Conservation (phyloP, 345 rosid genomes). For the Adansonia digitata region DNA sequence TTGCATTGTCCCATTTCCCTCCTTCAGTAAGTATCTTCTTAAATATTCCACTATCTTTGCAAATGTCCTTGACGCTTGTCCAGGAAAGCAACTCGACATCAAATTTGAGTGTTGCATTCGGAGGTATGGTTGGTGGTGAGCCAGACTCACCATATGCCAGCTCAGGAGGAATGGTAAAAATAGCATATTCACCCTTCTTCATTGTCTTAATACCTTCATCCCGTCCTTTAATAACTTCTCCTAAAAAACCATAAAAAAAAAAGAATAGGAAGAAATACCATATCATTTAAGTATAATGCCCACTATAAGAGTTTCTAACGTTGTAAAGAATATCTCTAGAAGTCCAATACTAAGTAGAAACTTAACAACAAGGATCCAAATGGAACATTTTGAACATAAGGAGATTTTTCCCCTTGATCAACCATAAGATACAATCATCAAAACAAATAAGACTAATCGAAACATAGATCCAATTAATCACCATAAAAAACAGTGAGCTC, state of each 20-base stretch:
- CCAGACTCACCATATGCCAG: slow-evolving; percentile 84
- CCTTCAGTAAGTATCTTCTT: slow-evolving; percentile 64
- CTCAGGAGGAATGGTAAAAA: slow-evolving; percentile 77
- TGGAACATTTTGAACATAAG: background rate
- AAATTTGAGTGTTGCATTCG: slow-evolving; percentile 78
- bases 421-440: background rate
- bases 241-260: slow-evolving; percentile 28
- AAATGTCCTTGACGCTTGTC: slow-evolving; percentile 77
- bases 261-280: background rate
- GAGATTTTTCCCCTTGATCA: background rate
- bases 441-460: background rate
- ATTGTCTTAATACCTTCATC: slow-evolving; percentile 92
- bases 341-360: background rate
- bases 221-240: slow-evolving; percentile 96
- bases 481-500: background rate
- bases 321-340: background rate
- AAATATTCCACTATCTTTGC: slow-evolving; percentile 78
- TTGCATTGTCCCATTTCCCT: slow-evolving; percentile 78
- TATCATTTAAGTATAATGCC: background rate
- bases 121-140: slow-evolving; percentile 86
- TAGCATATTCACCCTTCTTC: slow-evolving; percentile 90
- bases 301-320: background rate
- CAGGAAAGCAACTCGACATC: slow-evolving; percentile 74
- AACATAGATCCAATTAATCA: background rate
- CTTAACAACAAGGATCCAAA: background rate